Percentiles rank a stretch among this genome's conserved stretches.
Evolutionary conservation across 176 grass and related monocot genomes (phyloP).

Genomic region (Aegilops speltoides): DNA sequence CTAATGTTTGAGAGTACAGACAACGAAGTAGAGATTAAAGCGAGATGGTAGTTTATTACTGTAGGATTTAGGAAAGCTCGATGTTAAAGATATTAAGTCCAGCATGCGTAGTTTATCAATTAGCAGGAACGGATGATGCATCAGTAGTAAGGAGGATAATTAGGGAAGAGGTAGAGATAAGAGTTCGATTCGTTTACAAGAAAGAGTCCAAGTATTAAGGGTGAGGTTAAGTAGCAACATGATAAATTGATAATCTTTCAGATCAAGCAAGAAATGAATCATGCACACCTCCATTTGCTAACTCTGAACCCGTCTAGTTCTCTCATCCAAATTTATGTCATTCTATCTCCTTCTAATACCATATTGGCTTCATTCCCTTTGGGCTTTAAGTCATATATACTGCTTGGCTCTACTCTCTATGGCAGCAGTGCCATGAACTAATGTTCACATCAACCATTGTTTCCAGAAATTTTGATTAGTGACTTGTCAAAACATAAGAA

Average conservation of each 20-base stretch:
- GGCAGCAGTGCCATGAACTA: neutral
- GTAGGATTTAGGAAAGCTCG: neutral
- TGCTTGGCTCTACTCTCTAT: neutral
- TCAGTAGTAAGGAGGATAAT: neutral
- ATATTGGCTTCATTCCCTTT: neutral
- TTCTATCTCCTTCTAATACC: neutral
- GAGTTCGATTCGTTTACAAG: neutral
- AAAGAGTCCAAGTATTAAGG: neutral
- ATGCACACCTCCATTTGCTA: neutral
- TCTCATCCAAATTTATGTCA: conserved; percentile 1
- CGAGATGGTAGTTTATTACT: neutral
- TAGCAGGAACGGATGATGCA: neutral
- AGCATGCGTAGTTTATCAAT: neutral
- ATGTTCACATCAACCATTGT: conserved; percentile 2
- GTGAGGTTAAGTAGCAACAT: neutral
- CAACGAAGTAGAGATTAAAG: neutral
- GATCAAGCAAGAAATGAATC: conserved; percentile 10
- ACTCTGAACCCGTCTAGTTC: neutral
- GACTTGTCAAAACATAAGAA: neutral
- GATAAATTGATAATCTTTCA: neutral
- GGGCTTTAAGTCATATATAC: neutral
- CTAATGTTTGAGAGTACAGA: neutral
- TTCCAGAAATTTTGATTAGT: neutral
- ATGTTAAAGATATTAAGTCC: neutral
- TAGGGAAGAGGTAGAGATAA: neutral